A percentile compares a stretch with the other conserved stretches of the same genome.
These are phyloP conservation scores for Acaromyces ingoldii DNA, from an alignment of 1,284 basidiomycete species.

Conservation along the genomic window DNA sequence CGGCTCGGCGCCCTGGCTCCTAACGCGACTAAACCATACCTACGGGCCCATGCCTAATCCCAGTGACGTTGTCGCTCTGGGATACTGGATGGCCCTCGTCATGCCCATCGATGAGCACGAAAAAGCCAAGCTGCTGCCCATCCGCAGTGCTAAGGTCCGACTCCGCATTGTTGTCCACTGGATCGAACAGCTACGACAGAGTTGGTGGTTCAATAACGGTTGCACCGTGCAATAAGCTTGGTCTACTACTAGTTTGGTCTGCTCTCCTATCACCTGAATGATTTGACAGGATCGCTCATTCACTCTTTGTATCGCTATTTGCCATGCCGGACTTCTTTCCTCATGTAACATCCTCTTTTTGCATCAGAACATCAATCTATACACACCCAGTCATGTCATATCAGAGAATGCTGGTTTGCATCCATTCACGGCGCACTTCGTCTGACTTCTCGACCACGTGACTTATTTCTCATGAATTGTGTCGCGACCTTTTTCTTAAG, in stretches of 20 bases:
- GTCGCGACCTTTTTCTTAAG: too few relatives aligned
- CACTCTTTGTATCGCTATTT: background rate
- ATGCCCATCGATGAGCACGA: conserved; percentile 93
- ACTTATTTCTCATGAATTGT: too few relatives aligned
- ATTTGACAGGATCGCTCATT: too few relatives aligned
- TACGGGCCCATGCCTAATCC: conserved; percentile 39
- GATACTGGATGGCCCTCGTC: conserved; percentile 74
- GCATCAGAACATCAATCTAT: background rate
- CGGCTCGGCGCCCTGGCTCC: conserved; percentile 83
- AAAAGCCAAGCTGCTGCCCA: conserved; percentile 87
- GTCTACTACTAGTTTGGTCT: background rate
- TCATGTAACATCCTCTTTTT: background rate
- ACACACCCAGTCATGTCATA: too few relatives aligned
- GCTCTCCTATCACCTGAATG: too few relatives aligned
- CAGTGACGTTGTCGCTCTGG: conserved; percentile 33
- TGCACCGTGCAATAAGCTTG: conserved; percentile 37
- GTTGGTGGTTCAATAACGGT: conserved; percentile 52
- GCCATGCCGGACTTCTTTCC: background rate
- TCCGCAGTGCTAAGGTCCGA: conserved; percentile 71
- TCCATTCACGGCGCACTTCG: too few relatives aligned
- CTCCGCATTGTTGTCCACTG: conserved; percentile 81
- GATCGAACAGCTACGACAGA: conserved; percentile 70
- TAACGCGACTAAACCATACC: conserved; percentile 68
- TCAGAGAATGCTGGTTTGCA: too few relatives aligned
- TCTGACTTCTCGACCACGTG: too few relatives aligned